Conservation (phyloP, 768 basidiomycete genomes). For the Kondoa malvinella region DNA sequence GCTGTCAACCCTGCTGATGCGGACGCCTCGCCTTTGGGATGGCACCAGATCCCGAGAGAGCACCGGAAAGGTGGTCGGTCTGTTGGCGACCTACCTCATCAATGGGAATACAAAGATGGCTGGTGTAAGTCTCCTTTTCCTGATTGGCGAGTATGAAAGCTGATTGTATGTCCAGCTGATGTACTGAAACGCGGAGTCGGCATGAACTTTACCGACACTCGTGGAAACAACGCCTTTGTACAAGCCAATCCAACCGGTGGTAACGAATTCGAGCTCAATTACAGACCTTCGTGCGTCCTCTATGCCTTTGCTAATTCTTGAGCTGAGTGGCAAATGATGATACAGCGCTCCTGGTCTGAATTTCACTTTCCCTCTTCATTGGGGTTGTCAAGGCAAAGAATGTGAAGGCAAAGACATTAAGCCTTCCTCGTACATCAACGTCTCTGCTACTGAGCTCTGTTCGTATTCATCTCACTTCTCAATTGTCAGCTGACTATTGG, state of each 20-base stretch:
- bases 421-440: constrained; percentile 68
- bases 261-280: constrained; percentile 51
- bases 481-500: background rate
- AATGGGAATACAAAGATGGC: background rate
- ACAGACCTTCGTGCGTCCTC: constrained; percentile 38
- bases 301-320: constrained; percentile 35
- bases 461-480: constrained; percentile 32
- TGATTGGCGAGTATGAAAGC: background rate
- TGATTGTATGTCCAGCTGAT: constrained; percentile 24
- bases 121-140: background rate
- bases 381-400: constrained; percentile 43
- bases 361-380: constrained; percentile 59
- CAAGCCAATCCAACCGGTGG: constrained; percentile 83
- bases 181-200: constrained; percentile 26
- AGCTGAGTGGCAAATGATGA: background rate
- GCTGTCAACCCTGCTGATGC: constrained; percentile 36
- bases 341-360: constrained; percentile 27
- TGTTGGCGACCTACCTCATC: background rate
- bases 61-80: constrained; percentile 42
- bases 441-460: constrained; percentile 73
- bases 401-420: constrained; percentile 46
- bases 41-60: constrained; percentile 64
- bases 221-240: constrained; percentile 53
- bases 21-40: constrained; percentile 70
- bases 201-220: constrained; percentile 22